Percentiles rank a stretch among this genome's conserved stretches.
phyloP scores from a whole-genome alignment of 2,329 filamentous ascomycete genomes.

The Calonectria montana region DNA sequence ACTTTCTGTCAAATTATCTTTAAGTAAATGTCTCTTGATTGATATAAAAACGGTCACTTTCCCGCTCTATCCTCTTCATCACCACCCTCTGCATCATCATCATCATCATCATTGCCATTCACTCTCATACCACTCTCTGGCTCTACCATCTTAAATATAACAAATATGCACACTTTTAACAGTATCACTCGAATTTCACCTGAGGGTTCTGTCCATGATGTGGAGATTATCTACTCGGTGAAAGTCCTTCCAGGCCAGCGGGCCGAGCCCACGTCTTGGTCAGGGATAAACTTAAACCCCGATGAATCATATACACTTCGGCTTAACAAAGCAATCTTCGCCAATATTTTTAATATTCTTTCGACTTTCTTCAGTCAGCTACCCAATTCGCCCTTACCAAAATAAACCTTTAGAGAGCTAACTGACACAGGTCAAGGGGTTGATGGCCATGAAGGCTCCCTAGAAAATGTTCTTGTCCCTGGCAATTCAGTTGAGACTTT shows the following conservation, averaged over 20 bases:
- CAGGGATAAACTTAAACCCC: conserved; percentile 33
- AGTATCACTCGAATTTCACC: background rate
- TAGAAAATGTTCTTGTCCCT: conserved; percentile 55
- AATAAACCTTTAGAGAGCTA: conserved; percentile 10
- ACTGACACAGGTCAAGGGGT: conserved; percentile 32
- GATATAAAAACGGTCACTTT: background rate
- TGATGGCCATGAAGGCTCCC: conserved; percentile 32
- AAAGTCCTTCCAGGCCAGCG: conserved; percentile 9
- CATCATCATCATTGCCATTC: background rate
- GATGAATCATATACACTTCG: conserved; percentile 26
- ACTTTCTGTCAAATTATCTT: background rate
- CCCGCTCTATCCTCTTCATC: background rate
- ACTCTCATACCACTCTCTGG: background rate
- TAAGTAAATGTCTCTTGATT: background rate
- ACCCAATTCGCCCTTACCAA: background rate
- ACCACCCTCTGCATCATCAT: background rate
- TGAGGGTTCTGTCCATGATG: background rate
- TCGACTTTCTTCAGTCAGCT: conserved; percentile 42
- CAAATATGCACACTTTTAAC: background rate
- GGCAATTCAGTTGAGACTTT: conserved; percentile 49
- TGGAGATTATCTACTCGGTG: background rate
- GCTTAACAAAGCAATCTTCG: conserved; percentile 31
- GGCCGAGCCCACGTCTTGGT: conserved; percentile 40
- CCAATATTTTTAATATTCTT: conserved; percentile 40
- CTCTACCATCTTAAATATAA: background rate